Conservation (phyloP, 305 asterid genomes). For the Caryopteris hybrid region DNA sequence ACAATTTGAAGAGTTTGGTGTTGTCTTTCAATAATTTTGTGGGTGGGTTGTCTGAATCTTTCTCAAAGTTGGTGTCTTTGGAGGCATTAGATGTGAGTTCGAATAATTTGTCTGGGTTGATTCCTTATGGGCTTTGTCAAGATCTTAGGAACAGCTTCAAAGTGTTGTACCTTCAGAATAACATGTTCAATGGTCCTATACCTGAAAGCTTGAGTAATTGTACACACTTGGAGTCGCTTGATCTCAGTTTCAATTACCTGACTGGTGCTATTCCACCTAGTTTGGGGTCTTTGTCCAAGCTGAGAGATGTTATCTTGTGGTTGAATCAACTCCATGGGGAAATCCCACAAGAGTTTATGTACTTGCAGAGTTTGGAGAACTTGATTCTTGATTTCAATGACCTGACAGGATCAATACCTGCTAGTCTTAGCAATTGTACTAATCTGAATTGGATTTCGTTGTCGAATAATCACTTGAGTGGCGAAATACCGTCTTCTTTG, state of each 20-base stretch:
- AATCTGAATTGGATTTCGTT: conserved; percentile 64
- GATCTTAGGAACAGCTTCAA: conserved; percentile 52
- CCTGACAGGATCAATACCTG: conserved; percentile 56
- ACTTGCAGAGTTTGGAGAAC: conserved; percentile 43
- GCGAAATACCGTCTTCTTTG: conserved; percentile 58
- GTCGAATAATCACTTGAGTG: conserved; percentile 48
- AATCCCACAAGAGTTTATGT: conserved; percentile 66
- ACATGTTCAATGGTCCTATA: conserved; percentile 47
- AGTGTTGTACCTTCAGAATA: conserved; percentile 72
- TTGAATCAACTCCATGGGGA: conserved; percentile 60
- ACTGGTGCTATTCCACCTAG: conserved; percentile 50
- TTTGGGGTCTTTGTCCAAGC: conserved; percentile 47
- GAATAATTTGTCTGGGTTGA: conserved; percentile 59
- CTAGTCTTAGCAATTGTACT: conserved; percentile 55
- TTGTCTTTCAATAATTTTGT: conserved; percentile 66
- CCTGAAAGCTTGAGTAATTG: conserved; percentile 63
- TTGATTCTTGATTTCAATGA: conserved; percentile 70
- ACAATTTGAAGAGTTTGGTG: conserved; percentile 48
- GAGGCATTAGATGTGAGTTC: conserved; percentile 86
- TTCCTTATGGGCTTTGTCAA: conserved; percentile 68
- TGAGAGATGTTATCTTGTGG: conserved; percentile 55
- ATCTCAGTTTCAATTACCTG: conserved; percentile 57
- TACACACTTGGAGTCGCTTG: conserved; percentile 48
- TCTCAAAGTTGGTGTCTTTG: conserved; percentile 46
- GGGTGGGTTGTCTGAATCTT: conserved; percentile 65